Evolutionary conservation across 805 yeast species (phyloP).

Genomic region (Zygotorulaspora florentina): DNA sequence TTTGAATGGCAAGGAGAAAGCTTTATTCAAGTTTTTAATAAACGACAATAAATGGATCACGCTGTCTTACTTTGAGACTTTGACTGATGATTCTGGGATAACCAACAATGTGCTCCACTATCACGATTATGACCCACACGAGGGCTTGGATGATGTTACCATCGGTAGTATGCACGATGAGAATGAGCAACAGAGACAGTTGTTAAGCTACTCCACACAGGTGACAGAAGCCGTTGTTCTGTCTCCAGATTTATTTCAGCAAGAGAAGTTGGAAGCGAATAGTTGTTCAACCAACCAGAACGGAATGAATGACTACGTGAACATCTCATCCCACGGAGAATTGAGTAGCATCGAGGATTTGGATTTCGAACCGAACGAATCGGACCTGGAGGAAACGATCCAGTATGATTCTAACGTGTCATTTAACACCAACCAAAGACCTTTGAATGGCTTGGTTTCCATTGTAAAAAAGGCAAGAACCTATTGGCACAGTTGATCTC

Average conservation of each 20-base stretch:
- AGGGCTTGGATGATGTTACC: conserved; percentile 20
- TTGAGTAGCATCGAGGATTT: conserved; percentile 31
- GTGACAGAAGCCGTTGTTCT: conserved; percentile 1
- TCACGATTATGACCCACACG: conserved; percentile 16
- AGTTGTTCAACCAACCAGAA: conserved; percentile 5
- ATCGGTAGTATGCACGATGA: conserved; percentile 14
- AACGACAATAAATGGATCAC: conserved; percentile 28
- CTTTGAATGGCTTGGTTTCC: conserved; percentile 18
- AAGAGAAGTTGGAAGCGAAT: neutral
- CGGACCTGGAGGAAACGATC: conserved; percentile 14
- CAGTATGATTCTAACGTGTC: conserved; percentile 13
- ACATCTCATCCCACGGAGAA: conserved; percentile 30
- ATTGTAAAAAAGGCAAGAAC: conserved; percentile 24
- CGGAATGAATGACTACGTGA: conserved; percentile 23
- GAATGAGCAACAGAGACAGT: conserved; percentile 13
- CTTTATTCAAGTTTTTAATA: conserved; percentile 24
- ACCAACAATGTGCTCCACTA: conserved; percentile 23
- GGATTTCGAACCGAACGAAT: conserved; percentile 13
- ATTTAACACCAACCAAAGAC: conserved; percentile 12
- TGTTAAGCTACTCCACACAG: conserved; percentile 9
- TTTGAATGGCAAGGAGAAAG: conserved; percentile 9
- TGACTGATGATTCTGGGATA: conserved; percentile 22
- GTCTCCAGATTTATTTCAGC: conserved; percentile 4
- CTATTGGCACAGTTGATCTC: conserved; percentile 20
- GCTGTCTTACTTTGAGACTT: conserved; percentile 23